These are phyloP conservation scores for Phytophthora capsici DNA, from an alignment of 352 stramenopile genomes.

Conservation along the genomic window DNA sequence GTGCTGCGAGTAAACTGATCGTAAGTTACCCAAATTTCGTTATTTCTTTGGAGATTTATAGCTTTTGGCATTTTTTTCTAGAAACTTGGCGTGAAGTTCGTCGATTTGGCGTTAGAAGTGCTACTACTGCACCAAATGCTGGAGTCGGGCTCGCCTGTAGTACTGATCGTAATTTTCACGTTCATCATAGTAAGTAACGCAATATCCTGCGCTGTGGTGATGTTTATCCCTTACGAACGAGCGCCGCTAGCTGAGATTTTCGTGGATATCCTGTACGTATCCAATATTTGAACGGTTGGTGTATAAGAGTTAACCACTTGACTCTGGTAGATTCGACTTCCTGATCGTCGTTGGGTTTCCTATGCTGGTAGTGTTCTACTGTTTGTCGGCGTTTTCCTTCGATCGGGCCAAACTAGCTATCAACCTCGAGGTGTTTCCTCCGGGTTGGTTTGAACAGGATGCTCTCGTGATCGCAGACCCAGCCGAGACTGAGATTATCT, in stretches of 20 bases:
- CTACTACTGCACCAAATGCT: conserved; percentile 2
- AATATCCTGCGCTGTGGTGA: neutral
- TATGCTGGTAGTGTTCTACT: conserved; percentile 21
- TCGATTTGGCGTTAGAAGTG: conserved; percentile 1
- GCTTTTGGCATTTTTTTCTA: neutral
- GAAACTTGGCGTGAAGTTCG: conserved; percentile 7
- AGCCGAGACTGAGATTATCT: conserved; percentile 9
- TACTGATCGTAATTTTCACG: conserved; percentile 9
- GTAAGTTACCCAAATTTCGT: neutral
- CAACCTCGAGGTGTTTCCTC: conserved; percentile 17
- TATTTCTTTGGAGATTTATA: neutral
- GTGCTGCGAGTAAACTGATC: conserved; percentile 6
- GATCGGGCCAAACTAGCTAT: conserved; percentile 19
- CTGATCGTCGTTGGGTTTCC: conserved; percentile 26
- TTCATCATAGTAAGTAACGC: conserved; percentile 17
- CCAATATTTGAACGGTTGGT: neutral
- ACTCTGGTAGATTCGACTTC: conserved; percentile 28
- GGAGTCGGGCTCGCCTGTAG: neutral
- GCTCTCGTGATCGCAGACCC: conserved; percentile 6
- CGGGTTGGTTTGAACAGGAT: neutral
- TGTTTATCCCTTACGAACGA: conserved; percentile 7
- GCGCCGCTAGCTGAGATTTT: conserved; percentile 11
- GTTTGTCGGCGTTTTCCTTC: conserved; percentile 21
- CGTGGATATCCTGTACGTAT: conserved; percentile 34
- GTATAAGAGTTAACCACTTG: neutral